Conservation (phyloP, 2,329 filamentous ascomycete genomes). For the Colletotrichum shisoi region DNA sequence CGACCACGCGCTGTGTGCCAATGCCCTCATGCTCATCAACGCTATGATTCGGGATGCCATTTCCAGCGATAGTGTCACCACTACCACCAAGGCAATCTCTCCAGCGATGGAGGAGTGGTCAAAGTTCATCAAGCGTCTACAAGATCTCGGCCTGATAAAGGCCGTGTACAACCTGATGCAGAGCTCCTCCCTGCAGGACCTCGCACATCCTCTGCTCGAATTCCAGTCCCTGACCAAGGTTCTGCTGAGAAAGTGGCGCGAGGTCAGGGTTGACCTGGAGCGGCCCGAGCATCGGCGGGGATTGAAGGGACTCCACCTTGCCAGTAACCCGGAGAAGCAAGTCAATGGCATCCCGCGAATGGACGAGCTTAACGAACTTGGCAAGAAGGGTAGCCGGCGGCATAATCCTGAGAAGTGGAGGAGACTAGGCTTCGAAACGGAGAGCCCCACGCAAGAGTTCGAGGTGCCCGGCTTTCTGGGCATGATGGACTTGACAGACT, state of each 20-base stretch:
- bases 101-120: conserved; percentile 79
- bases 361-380: conserved; percentile 50
- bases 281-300: conserved; percentile 87
- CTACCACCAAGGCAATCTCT: conserved; percentile 43
- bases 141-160: conserved; percentile 91
- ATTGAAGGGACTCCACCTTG: conserved; percentile 83
- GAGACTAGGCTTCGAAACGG: conserved; percentile 87
- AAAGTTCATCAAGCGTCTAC: conserved; percentile 90
- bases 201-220: conserved; percentile 87
- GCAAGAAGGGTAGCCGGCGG: conserved; percentile 69
- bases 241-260: conserved; percentile 85
- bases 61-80: conserved; percentile 66
- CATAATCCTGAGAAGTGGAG: conserved; percentile 94
- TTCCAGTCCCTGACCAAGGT: conserved; percentile 93
- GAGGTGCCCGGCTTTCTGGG: conserved; percentile 85
- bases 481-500: conserved; percentile 97
- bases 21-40: conserved; percentile 94
- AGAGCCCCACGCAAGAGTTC: conserved; percentile 87
- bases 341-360: conserved; percentile 50
- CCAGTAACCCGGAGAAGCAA: conserved; percentile 74
- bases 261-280: conserved; percentile 84
- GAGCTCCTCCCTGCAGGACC: conserved; percentile 87
- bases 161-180: conserved; percentile 94
- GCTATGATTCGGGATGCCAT: conserved; percentile 92
- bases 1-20: conserved; percentile 94